These are phyloP conservation scores for Didymella exigua DNA, from an alignment of 2,329 filamentous ascomycete genomes.

Conservation along the genomic window DNA sequence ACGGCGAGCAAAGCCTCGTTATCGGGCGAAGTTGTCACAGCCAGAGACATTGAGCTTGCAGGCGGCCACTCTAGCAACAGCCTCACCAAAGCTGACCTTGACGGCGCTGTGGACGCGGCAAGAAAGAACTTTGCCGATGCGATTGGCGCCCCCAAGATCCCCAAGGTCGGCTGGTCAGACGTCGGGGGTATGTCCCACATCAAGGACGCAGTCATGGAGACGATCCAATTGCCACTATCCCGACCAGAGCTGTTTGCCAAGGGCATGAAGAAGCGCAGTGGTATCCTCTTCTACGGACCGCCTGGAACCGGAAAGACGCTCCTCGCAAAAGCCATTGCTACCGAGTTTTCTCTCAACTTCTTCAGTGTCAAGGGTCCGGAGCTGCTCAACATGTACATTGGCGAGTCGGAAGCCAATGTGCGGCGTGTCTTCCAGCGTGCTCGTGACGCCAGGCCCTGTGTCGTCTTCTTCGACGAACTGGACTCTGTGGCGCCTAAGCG, in stretches of 20 bases:
- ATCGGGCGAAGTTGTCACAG: conserved; percentile 57
- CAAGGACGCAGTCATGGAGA: conserved; percentile 96
- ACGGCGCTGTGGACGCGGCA: conserved; percentile 90
- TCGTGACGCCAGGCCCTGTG: conserved; percentile 82
- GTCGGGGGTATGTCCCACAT: conserved; percentile 92
- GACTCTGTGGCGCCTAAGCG: conserved; percentile 95
- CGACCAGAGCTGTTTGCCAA: conserved; percentile 93
- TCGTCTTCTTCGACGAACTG: conserved; percentile 92
- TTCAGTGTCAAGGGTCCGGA: conserved; percentile 93
- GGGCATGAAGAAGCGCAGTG: conserved; percentile 96
- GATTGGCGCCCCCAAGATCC: conserved; percentile 97
- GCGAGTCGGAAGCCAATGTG: conserved; percentile 91
- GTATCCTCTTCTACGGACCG: conserved; percentile 89
- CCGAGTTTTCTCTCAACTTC: conserved; percentile 92
- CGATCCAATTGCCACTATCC: conserved; percentile 90
- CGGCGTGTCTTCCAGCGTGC: conserved; percentile 87
- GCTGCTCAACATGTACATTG: conserved; percentile 94
- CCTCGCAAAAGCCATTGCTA: conserved; percentile 91
- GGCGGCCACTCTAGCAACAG: conserved; percentile 80
- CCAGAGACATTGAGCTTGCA: conserved; percentile 85
- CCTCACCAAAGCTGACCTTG: conserved; percentile 83
- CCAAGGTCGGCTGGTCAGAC: conserved; percentile 95
- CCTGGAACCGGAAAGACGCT: conserved; percentile 91
- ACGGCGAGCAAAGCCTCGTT: conserved; percentile 49
- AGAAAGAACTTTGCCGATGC: conserved; percentile 98